phyloP scores from a whole-genome alignment of 2,329 filamentous ascomycete genomes.

The Claviceps maximensis region DNA sequence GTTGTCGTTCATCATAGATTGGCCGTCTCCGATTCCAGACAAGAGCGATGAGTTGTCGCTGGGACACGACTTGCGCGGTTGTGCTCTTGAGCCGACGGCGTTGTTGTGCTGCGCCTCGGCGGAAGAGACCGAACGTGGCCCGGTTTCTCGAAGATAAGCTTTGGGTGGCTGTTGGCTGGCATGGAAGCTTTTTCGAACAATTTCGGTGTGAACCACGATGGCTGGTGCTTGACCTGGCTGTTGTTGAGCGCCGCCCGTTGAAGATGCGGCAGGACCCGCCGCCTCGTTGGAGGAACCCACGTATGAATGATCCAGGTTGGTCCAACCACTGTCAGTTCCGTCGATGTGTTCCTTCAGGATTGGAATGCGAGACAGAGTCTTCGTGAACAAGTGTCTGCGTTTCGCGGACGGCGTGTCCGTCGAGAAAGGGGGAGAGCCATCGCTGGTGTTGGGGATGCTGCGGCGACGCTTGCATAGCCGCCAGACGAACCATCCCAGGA shows the following conservation, averaged over 20 bases:
- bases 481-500: slow-evolving; percentile 32
- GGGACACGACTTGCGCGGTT: slow-evolving; percentile 19
- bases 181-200: slow-evolving; percentile 4
- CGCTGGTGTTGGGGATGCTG: slow-evolving; percentile 21
- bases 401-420: not conserved
- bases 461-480: slow-evolving; percentile 13
- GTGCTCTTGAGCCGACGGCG: slow-evolving; percentile 8
- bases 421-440: slow-evolving; percentile 8
- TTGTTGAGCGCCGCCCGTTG: not conserved
- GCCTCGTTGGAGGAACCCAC: slow-evolving; percentile 7
- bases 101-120: slow-evolving; percentile 7
- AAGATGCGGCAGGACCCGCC: slow-evolving; percentile 4
- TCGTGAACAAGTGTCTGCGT: slow-evolving; percentile 5
- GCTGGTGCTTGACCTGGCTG: not conserved
- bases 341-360: slow-evolving; percentile 22
- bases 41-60: slow-evolving; percentile 48
- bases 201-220: slow-evolving; percentile 8
- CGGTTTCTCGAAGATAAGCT: not conserved
- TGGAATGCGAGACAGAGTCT: slow-evolving; percentile 18
- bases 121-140: slow-evolving; percentile 3
- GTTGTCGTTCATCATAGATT: slow-evolving; percentile 31
- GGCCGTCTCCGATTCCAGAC: slow-evolving; percentile 50
- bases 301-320: slow-evolving; percentile 19
- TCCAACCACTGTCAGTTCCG: slow-evolving; percentile 17
- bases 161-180: not conserved